These are phyloP conservation scores for Thuja plicata DNA, from an alignment of 83 land plant genomes.

Conservation along the genomic window DNA sequence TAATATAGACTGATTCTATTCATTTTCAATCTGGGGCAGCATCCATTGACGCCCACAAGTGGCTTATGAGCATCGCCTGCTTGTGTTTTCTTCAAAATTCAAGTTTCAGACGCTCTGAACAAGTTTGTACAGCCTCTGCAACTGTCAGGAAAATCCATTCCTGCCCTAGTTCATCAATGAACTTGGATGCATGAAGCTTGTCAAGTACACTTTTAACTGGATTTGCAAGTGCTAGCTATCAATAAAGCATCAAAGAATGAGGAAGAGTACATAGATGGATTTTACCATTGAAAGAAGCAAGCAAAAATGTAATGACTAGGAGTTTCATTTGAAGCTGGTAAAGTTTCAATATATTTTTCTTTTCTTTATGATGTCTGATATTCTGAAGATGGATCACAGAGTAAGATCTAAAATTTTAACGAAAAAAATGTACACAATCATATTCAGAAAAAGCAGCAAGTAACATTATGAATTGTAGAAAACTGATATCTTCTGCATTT, in stretches of 20 bases:
- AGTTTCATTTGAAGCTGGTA: not conserved
- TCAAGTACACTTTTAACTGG: conserved; percentile 62
- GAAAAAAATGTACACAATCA: too few relatives aligned
- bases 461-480: too few relatives aligned
- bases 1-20: too few relatives aligned
- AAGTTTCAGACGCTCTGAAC: conserved; percentile 11
- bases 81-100: too few relatives aligned
- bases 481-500: too few relatives aligned
- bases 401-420: too few relatives aligned
- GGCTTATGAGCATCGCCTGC: not conserved
- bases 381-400: too few relatives aligned
- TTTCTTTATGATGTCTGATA: too few relatives aligned
- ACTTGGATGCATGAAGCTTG: conserved; percentile 49
- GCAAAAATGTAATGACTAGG: not conserved
- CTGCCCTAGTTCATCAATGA: conserved; percentile 39
- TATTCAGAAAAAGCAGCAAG: too few relatives aligned
- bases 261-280: not conserved
- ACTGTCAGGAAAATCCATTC: conserved; percentile 65
- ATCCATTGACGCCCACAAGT: not conserved
- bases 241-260: not conserved
- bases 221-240: conserved; percentile 59
- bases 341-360: too few relatives aligned
- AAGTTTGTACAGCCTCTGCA: conserved; percentile 49
- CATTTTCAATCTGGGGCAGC: too few relatives aligned
- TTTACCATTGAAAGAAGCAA: too few relatives aligned